Evolutionary conservation across 2,329 filamentous ascomycete genomes (phyloP).

Genomic region (Aspergillus glaucus): DNA sequence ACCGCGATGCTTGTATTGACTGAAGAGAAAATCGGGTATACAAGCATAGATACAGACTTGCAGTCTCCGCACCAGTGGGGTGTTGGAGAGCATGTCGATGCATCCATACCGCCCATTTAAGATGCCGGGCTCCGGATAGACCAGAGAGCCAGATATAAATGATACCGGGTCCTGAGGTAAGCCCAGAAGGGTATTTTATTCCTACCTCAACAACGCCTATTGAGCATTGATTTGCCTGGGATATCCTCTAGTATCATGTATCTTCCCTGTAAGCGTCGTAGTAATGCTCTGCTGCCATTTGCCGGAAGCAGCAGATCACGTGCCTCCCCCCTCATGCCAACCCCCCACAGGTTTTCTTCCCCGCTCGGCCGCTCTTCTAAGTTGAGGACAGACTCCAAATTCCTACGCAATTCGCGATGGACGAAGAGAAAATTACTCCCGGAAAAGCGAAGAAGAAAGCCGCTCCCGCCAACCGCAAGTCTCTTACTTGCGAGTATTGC

Average conservation of each 20-base stretch:
- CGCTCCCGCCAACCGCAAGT: slow-evolving; percentile 40
- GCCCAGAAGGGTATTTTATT: too few relatives aligned
- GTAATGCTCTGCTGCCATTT: not conserved
- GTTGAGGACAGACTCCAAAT: slow-evolving; percentile 19
- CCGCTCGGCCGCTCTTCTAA: slow-evolving; percentile 26
- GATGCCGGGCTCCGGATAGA: not conserved
- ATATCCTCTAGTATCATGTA: not conserved
- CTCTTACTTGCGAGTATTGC: slow-evolving; percentile 44
- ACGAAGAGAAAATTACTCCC: slow-evolving; percentile 30
- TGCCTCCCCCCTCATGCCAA: slow-evolving; percentile 6
- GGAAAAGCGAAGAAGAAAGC: slow-evolving; percentile 38
- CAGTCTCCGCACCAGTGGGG: not conserved
- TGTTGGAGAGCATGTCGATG: not conserved
- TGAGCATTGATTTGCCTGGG: not conserved
- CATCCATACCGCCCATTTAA: not conserved
- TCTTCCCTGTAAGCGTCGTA: not conserved
- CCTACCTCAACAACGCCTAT: too few relatives aligned
- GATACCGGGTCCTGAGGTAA: not conserved
- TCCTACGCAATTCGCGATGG: slow-evolving; percentile 28
- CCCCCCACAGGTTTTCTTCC: slow-evolving; percentile 35
- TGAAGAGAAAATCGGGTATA: too few relatives aligned
- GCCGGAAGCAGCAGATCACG: slow-evolving; percentile 10
- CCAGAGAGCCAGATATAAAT: not conserved
- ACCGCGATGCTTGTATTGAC: too few relatives aligned
- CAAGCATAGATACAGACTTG: too few relatives aligned